These are phyloP conservation scores for Pterulicium gracile DNA, from an alignment of 1,284 basidiomycete species.

Conservation along the genomic window DNA sequence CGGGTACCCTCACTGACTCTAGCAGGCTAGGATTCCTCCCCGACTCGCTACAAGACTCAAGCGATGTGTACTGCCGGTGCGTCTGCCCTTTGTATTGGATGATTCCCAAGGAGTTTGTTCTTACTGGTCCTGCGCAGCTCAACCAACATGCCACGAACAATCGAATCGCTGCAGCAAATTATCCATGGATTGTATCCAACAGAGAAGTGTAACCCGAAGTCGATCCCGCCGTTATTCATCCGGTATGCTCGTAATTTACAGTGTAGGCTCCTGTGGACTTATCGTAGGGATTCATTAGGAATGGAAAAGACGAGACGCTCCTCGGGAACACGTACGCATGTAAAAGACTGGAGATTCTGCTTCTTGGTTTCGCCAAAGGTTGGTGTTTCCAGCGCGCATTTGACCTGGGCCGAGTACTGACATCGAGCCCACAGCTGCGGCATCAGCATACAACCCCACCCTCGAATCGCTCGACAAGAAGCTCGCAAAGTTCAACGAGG, in stretches of 20 bases:
- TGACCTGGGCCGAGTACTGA: slow-evolving; percentile 1
- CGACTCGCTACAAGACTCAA: slow-evolving; percentile 32
- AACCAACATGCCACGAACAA: slow-evolving; percentile 70
- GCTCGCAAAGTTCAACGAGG: slow-evolving; percentile 61
- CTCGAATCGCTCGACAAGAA: slow-evolving; percentile 55
- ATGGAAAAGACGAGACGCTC: slow-evolving; percentile 64
- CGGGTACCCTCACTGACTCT: neutral
- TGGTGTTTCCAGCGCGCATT: slow-evolving; percentile 6
- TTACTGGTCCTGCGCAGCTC: slow-evolving; percentile 22
- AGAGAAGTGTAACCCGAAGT: slow-evolving; percentile 30
- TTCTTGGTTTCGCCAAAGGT: slow-evolving; percentile 56
- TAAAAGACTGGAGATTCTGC: slow-evolving; percentile 51
- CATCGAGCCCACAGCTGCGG: slow-evolving; percentile 48
- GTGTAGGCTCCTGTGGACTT: neutral
- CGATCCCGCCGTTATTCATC: slow-evolving; percentile 42
- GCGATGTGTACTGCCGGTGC: slow-evolving; percentile 55
- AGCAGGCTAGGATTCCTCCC: slow-evolving; percentile 57
- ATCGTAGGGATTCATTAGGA: slow-evolving; percentile 26
- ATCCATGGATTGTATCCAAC: slow-evolving; percentile 63
- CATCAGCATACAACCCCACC: slow-evolving; percentile 51
- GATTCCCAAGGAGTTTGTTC: neutral
- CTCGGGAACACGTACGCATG: slow-evolving; percentile 60
- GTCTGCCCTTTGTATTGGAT: slow-evolving; percentile 4
- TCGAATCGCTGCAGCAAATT: slow-evolving; percentile 68
- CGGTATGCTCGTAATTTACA: slow-evolving; percentile 39